Base-by-base conservation (phyloP, 108 stramenopile species). In the Nitzschia palea region DNA sequence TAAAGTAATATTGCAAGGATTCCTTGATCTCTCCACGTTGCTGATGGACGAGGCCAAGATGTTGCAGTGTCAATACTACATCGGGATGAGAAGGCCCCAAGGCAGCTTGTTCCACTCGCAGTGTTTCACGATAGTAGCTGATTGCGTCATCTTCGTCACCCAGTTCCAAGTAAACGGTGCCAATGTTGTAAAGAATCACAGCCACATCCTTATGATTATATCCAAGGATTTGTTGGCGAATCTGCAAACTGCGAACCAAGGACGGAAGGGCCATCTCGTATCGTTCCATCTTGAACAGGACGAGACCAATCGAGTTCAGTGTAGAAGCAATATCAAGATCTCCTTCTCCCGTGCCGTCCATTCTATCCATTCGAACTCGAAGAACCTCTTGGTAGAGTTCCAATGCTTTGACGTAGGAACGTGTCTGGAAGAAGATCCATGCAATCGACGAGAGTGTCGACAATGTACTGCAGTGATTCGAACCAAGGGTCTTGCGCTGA, bases 131-230 rank as follows among this genome's bases (percentile, higher is more conserved):
- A 37, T 85, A 88, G 50, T 33, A 75, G 28, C 40, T n/a, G 55
- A 85, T 73, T 10, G 87, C 87, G 10, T 72, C 65, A 22, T 83
- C 84, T 9, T 85, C 87, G 47, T 85, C 80, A 2, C 84, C 87
- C n/a, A 48, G 67, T 43, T 88, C 84, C 15, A 88, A 52, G 42
- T 80, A 70, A 23, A 82, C 84, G 12, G 76, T 86, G 1, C 80
- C 89, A 62, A 90, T 68, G 56, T 74, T 80, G 40, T 77, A 75
- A 62, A 83, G 67, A 8, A 86, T 59, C 17, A 84, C 57, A 32
- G 82, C 83, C 9, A 90, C 80, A 48, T 79, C 77, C 14, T 76
- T 42, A 35, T 82, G 84, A 68, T 74, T 35, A 20, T 68, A 40
- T 20, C 79, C 80, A 10, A 75, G 56, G 31, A 80, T 37, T 15